Base-by-base conservation (phyloP, 75 land plant species). In the Picea sitchensis region DNA sequence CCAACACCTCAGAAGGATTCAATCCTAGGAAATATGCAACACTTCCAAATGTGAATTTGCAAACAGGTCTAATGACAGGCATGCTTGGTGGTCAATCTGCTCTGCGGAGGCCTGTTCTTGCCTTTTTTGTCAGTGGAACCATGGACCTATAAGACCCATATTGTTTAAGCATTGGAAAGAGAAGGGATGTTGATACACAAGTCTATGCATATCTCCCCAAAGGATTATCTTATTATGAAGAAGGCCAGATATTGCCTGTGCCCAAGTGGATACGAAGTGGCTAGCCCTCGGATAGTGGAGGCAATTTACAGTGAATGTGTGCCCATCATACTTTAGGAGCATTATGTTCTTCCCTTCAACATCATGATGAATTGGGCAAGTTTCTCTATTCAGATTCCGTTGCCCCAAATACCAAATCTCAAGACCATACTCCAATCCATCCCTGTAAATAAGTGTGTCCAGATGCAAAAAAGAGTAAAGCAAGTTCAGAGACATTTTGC, bases 291-390 rank as follows among this genome's bases (percentile, higher is more conserved):
- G 26, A 26, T 26, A 0, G 0, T 26, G 26, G 26, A 26, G 26
- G 26, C 26, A 26, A 26, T 26, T 26, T 26, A 26, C 0, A 26
- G 26, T 26, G 26, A 26, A 26, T 26, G 26, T 26, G 26, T 26
- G 26, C 26, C 26, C 26, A 26, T 26, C 26, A 26, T 26, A 26
- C 26, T 26, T 26, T 26, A 0, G 26, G 26, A 26, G 26, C 26
- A 26, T 26, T 26, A 26, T 26, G 26, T 26, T 26, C 81, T 88
- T 59, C 99, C 99, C 0, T 92, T 96, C 77, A 87, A 86, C 65
- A 93, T 94, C 65, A 88, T 96, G 30, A 60, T 96, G 69, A 77
- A 82, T 61, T 96, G 97, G 99, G 89, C 87, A 20, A 85, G 26
- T 26, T 26, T 26, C 26, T 26, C 26, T 26, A 0, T 26, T 26